Evolutionary conservation across 257 asterid genomes (phyloP).

Genomic region (Salvia miltiorrhiza): DNA sequence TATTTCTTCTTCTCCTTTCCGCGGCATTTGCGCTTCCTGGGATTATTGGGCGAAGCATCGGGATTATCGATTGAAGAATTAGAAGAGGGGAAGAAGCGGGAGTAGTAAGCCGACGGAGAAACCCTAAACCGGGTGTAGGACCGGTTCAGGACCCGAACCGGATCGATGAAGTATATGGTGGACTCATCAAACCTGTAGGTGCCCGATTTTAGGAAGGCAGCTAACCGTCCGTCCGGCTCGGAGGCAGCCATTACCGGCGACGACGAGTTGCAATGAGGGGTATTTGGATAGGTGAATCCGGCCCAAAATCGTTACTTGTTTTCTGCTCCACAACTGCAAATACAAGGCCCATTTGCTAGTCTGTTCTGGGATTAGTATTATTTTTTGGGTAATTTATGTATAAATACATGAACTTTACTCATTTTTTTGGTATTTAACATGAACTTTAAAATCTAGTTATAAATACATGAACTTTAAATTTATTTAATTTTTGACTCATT

Average conservation of each 20-base stretch:
- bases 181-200: slow-evolving; percentile 39
- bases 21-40: slow-evolving; percentile 64
- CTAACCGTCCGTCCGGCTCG: slow-evolving; percentile 26
- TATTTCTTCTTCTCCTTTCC: slow-evolving; percentile 36
- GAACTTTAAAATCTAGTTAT: no score
- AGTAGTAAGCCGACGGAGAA: slow-evolving; percentile 63
- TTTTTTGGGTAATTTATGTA: no score
- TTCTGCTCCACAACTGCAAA: background rate
- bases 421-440: no score
- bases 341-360: background rate
- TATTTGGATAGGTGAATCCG: background rate
- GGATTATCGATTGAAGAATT: slow-evolving; percentile 13
- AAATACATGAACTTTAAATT: no score
- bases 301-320: background rate
- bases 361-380: no score
- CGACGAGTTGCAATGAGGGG: background rate
- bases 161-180: slow-evolving; percentile 57
- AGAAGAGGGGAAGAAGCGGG: slow-evolving; percentile 63
- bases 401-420: no score
- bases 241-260: slow-evolving; percentile 39
- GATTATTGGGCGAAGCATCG: background rate
- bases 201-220: slow-evolving; percentile 48
- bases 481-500: no score
- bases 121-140: slow-evolving; percentile 65
- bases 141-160: slow-evolving; percentile 75